phyloP scores from a whole-genome alignment of 2,329 filamentous ascomycete genomes.

The Beauveria varroae region DNA sequence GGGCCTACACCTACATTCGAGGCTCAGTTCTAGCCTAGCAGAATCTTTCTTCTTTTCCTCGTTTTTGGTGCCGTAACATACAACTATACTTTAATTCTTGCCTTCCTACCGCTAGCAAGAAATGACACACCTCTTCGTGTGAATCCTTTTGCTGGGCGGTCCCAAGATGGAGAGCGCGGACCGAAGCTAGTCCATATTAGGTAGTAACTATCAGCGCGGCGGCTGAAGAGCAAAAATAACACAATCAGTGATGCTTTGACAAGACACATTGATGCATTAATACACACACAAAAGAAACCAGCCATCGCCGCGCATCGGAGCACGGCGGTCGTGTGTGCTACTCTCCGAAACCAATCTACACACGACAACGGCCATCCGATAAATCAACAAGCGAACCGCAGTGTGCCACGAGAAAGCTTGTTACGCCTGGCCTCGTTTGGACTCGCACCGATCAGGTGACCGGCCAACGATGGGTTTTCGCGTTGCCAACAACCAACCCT shows the following conservation, averaged over 20 bases:
- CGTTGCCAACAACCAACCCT: background rate
- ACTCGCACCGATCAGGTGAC: constrained; percentile 10
- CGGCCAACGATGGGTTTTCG: background rate
- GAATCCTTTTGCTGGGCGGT: background rate
- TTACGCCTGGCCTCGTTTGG: background rate
- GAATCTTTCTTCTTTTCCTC: background rate
- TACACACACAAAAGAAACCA: background rate
- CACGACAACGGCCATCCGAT: background rate
- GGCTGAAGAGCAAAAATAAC: background rate
- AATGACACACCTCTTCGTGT: background rate
- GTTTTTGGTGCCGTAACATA: background rate
- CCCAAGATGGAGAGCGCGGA: background rate
- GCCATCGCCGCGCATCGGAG: background rate
- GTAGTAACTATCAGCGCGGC: background rate
- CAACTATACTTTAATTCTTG: background rate
- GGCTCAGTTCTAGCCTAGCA: background rate
- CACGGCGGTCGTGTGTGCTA: background rate
- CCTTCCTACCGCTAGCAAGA: background rate
- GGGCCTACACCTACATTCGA: background rate
- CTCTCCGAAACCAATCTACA: background rate
- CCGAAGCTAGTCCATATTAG: background rate
- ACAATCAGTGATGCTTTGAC: background rate
- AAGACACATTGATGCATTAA: background rate
- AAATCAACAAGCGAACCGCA: too few species aligned
- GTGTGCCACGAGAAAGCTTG: background rate